These are phyloP conservation scores for Sporothrix brunneoviolacea DNA, from an alignment of 2,329 filamentous ascomycete genomes.

Conservation along the genomic window DNA sequence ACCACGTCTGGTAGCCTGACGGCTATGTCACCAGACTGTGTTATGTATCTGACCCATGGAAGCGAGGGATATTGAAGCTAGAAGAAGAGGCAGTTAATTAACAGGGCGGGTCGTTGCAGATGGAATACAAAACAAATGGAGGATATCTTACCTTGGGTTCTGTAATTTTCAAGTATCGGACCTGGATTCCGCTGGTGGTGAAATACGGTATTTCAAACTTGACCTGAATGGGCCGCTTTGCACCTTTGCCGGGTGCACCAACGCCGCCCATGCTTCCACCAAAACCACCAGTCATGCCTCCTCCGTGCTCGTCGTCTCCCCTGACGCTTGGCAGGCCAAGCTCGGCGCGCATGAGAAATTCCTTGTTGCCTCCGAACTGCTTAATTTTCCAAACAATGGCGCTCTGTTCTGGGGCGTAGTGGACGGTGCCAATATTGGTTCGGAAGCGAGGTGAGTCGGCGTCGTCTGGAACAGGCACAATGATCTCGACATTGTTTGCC, in stretches of 20 bases:
- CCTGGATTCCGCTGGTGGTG: slow-evolving; percentile 98
- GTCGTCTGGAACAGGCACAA: slow-evolving; percentile 94
- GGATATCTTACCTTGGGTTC: slow-evolving; percentile 99
- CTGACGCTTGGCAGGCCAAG: slow-evolving; percentile 88
- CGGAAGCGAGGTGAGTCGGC: slow-evolving; percentile 93
- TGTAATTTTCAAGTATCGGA: slow-evolving; percentile 97
- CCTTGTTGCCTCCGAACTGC: slow-evolving; percentile 96
- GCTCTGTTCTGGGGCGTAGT: slow-evolving; percentile 95
- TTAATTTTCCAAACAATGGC: slow-evolving; percentile 99
- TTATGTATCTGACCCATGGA: slow-evolving; percentile 98
- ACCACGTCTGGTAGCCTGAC: slow-evolving; percentile 88
- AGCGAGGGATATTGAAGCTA: slow-evolving; percentile 81
- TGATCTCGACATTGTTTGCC: slow-evolving; percentile 97
- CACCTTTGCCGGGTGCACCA: slow-evolving; percentile 67
- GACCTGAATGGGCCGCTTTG: slow-evolving; percentile 92
- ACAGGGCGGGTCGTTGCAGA: neutral
- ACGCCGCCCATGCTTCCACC: slow-evolving; percentile 95
- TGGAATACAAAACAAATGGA: neutral
- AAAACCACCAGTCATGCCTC: slow-evolving; percentile 96
- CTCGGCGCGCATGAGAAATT: slow-evolving; percentile 97
- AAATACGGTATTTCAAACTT: slow-evolving; percentile 99
- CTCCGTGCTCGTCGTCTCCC: slow-evolving; percentile 90
- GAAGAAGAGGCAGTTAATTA: slow-evolving; percentile 11
- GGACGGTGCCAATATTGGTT: slow-evolving; percentile 93
- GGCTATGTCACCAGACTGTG: slow-evolving; percentile 93